phyloP scores from a whole-genome alignment of 305 asterid genomes.

The Solanum hybrid region DNA sequence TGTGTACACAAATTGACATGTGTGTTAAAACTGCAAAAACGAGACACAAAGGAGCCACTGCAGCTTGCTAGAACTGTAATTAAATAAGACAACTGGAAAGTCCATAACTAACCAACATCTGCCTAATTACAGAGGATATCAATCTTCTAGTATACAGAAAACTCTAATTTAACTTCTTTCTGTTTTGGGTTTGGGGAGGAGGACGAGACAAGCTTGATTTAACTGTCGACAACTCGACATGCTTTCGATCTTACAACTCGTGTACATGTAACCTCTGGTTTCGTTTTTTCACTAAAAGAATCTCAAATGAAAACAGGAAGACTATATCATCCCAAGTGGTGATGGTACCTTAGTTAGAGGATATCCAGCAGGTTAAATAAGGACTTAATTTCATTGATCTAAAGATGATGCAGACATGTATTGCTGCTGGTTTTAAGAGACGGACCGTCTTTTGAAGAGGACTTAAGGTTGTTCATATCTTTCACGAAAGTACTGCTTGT shows the following conservation, averaged over 20 bases:
- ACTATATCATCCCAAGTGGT: neutral
- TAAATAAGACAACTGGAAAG: neutral
- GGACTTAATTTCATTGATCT: neutral
- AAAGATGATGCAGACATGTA: neutral
- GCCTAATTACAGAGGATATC: neutral
- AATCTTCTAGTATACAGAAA: neutral
- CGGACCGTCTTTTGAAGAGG: slow-evolving; percentile 19
- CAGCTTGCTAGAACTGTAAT: neutral
- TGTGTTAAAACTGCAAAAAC: neutral
- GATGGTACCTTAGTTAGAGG: neutral
- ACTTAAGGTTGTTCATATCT: neutral
- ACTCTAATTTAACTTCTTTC: neutral
- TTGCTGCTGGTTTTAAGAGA: slow-evolving; percentile 7
- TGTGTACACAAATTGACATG: neutral
- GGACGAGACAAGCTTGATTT: neutral
- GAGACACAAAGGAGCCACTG: neutral
- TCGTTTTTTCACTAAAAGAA: neutral
- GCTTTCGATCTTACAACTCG: neutral
- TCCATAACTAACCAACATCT: neutral
- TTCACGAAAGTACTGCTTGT: slow-evolving; percentile 18
- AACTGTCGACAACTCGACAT: neutral
- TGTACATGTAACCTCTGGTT: neutral
- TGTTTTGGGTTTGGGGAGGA: neutral
- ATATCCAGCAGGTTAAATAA: neutral
- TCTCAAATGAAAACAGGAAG: neutral